phyloP scores from a whole-genome alignment of 208 protist species.

The Trypanosoma conorhini region DNA sequence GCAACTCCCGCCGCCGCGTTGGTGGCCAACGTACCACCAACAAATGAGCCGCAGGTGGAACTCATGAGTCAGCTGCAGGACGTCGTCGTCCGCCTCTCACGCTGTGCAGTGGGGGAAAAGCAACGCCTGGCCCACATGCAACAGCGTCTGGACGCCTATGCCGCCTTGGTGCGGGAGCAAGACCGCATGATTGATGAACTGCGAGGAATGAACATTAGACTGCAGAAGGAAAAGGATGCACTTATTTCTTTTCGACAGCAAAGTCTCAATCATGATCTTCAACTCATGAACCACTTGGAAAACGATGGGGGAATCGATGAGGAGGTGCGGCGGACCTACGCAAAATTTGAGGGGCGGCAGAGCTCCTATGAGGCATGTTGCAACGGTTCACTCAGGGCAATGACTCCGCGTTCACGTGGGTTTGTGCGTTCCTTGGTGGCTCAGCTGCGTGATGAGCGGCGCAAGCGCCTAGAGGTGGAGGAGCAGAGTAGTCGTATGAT shows the following conservation, averaged over 20 bases:
- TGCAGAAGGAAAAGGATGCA: constrained; percentile 33
- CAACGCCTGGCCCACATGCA: constrained; percentile 33
- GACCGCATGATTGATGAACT: constrained; percentile 50
- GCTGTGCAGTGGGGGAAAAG: constrained; percentile 40
- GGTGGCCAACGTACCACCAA: constrained; percentile 7
- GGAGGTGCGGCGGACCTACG: constrained; percentile 20
- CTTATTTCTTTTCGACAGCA: constrained; percentile 37
- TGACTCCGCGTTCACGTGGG: constrained; percentile 28
- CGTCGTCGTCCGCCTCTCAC: constrained; percentile 43
- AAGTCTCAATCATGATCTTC: constrained; percentile 30
- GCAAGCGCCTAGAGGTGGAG: constrained; percentile 36
- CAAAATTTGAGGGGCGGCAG: constrained; percentile 15
- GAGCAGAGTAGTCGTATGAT: constrained; percentile 44
- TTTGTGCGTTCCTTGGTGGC: constrained; percentile 47
- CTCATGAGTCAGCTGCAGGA: constrained; percentile 47
- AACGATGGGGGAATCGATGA: constrained; percentile 30
- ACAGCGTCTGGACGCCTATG: constrained; percentile 35
- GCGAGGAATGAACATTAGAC: constrained; percentile 26
- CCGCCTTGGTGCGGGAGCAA: constrained; percentile 40
- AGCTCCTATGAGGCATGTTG: not conserved
- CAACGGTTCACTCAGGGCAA: constrained; percentile 14
- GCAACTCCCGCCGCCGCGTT: constrained; percentile 7
- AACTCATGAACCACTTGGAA: constrained; percentile 18
- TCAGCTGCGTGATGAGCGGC: constrained; percentile 42
- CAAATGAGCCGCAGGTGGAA: constrained; percentile 22